Evolutionary conservation across 2,329 filamentous ascomycete species (phyloP), one percentile per base, ranked within the genome.

Genomic region (Colletotrichum siamense): DNA sequence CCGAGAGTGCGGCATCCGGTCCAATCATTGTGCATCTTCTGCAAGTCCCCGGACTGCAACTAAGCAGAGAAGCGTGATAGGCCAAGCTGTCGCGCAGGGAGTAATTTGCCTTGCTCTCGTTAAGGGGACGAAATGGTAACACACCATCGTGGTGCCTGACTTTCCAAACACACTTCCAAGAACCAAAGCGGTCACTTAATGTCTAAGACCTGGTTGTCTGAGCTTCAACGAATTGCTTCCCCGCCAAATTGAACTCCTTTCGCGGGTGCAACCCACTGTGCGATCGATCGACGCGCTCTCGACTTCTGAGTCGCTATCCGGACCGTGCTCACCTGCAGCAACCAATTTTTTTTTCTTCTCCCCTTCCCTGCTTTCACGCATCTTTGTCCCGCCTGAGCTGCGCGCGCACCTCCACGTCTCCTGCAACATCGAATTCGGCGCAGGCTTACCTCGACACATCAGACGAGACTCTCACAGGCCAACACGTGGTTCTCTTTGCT

Each of bases 281-380:
- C 36, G 61, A 66, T 67, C 36, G 44, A 67, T 24, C 66, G 24
- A 63, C 71, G 26, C 62, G 62, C 28, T 68, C 59, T 62, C 12
- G 68, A 62, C 28, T 66, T 72, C 49, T 34, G 64, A 64, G 63
- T 75, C 69, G 73, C 69, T 34, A 30, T 61, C 30, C 61, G 62
- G 32, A 28, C 52, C 73, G 73, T 65, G 73, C 64, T 66, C 71
- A 57, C 28, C 69, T 69, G 73, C 69, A 67, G 64, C 68, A 52
- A 63, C 71, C 39, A 69, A 67, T 59, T 73, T 72, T 75, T 75
- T 67, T 44, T 63, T 39, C 1, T 32, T 32, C 22, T 32, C 55
- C n/a, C 59, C 44, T 52, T 65, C 44, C 44, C 22, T 64, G 52
- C 26, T 34, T 68, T 66, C 49, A 36, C 49, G 26, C 39, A 62